Conservation (phyloP, 371 early-diverging fungal genomes). For the Quaeritorhiza haematococci region DNA sequence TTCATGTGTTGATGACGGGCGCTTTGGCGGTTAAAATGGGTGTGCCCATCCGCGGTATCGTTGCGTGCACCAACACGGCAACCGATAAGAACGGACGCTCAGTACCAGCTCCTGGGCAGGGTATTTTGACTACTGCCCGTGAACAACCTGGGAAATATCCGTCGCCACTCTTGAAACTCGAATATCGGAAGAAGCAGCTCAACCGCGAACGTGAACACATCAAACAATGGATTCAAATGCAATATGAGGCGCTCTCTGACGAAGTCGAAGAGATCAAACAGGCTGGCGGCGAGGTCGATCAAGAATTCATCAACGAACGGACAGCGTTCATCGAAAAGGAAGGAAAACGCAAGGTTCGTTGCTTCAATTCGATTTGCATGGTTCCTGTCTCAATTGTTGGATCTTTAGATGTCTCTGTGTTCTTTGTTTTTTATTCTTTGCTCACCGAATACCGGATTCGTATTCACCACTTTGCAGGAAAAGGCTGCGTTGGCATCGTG, state of each 20-base stretch:
- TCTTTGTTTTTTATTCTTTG: not conserved
- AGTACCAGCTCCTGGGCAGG: conserved; percentile 93
- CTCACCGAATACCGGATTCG: not conserved
- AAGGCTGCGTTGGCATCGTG: conserved; percentile 77
- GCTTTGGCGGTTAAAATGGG: conserved; percentile 90
- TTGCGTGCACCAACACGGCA: conserved; percentile 89
- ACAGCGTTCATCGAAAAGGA: conserved; percentile 80
- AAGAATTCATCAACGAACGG: conserved; percentile 72
- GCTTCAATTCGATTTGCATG: not conserved
- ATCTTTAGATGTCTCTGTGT: not conserved
- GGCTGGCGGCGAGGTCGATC: conserved; percentile 50
- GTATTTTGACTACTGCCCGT: conserved; percentile 91
- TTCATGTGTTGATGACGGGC: conserved; percentile 87
- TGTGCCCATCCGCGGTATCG: conserved; percentile 89
- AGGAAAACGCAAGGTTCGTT: conserved; percentile 53
- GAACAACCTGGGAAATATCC: conserved; percentile 60
- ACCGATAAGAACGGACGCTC: conserved; percentile 96
- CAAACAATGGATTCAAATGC: conserved; percentile 79
- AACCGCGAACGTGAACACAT: conserved; percentile 75
- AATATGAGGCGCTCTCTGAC: conserved; percentile 66
- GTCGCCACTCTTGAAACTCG: conserved; percentile 79
- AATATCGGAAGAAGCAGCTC: conserved; percentile 86
- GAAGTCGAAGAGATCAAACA: conserved; percentile 71
- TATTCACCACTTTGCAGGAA: conserved; percentile 45
- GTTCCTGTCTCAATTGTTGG: not conserved